A percentile compares a stretch with the other conserved stretches of the same genome.
Conservation (phyloP, 306 rosid genomes). For the Ceratonia siliqua region DNA sequence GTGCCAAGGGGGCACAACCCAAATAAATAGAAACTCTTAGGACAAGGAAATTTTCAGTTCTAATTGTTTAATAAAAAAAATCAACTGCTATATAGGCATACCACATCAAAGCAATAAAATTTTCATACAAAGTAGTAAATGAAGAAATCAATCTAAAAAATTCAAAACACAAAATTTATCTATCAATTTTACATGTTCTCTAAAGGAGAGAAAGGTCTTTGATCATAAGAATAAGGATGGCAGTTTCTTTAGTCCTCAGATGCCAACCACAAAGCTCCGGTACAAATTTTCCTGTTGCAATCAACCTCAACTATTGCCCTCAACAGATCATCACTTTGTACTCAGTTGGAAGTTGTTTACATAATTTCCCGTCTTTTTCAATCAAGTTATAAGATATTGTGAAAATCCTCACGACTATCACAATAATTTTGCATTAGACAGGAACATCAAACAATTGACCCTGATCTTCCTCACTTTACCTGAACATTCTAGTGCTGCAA, state of each 20-base stretch:
- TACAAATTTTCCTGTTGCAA: background rate
- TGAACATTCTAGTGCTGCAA: constrained; percentile 1
- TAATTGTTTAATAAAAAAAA: background rate
- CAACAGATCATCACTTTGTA: background rate
- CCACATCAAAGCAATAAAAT: background rate
- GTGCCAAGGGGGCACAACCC: too few relatives aligned
- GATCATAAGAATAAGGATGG: background rate
- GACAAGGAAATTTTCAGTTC: background rate
- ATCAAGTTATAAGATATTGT: background rate
- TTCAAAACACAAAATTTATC: background rate
- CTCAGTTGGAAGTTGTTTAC: background rate
- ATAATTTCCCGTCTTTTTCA: background rate
- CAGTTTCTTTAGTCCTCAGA: background rate
- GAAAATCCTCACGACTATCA: background rate
- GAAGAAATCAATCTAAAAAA: background rate
- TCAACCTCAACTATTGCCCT: background rate
- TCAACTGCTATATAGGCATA: background rate
- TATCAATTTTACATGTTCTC: background rate
- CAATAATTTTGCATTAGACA: background rate
- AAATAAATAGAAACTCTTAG: too few relatives aligned
- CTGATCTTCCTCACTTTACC: constrained; percentile 1
- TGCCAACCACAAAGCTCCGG: background rate
- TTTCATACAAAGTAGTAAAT: background rate
- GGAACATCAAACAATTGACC: background rate
- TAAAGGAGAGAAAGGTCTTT: constrained; percentile 1